These are phyloP conservation scores for Xylaria venustula DNA, from an alignment of 495 filamentous ascomycete species.

Conservation along the genomic window DNA sequence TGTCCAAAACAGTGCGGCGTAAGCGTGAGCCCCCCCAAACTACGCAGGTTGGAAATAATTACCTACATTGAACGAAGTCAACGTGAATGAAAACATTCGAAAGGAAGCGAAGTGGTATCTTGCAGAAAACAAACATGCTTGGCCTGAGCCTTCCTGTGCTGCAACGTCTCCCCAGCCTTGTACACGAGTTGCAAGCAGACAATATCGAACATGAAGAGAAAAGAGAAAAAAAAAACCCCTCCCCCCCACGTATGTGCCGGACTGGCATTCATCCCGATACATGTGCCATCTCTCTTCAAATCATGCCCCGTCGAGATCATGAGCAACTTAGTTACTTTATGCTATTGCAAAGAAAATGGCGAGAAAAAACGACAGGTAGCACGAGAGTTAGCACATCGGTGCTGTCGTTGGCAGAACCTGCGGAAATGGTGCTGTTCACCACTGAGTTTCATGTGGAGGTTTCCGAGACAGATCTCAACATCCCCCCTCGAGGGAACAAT, in stretches of 20 bases:
- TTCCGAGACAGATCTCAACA: background rate
- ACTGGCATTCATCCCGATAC: conserved; percentile 12
- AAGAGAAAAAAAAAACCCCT: background rate
- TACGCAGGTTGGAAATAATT: background rate
- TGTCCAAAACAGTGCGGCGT: conserved; percentile 1
- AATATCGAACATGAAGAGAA: conserved; percentile 9
- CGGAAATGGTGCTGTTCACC: background rate
- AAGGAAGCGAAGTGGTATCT: conserved; percentile 13
- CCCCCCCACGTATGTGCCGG: conserved; percentile 3
- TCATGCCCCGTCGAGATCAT: conserved; percentile 16
- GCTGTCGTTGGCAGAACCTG: background rate
- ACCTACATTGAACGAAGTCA: conserved; percentile 1
- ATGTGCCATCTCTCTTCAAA: conserved; percentile 13
- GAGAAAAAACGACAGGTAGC: background rate
- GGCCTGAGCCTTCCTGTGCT: conserved; percentile 14
- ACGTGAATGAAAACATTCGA: conserved; percentile 2
- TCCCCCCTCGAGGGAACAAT: background rate
- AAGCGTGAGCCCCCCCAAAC: background rate
- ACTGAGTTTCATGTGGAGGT: background rate
- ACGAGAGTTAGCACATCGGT: background rate
- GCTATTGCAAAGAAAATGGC: background rate
- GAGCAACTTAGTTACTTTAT: background rate
- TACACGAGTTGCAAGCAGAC: background rate
- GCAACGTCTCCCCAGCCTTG: background rate
- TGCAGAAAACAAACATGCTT: conserved; percentile 13